A percentile compares a stretch with the other conserved stretches of the same genome.
Conservation (phyloP, 176 grass and related monocot genomes). For the Pharus latifolius region DNA sequence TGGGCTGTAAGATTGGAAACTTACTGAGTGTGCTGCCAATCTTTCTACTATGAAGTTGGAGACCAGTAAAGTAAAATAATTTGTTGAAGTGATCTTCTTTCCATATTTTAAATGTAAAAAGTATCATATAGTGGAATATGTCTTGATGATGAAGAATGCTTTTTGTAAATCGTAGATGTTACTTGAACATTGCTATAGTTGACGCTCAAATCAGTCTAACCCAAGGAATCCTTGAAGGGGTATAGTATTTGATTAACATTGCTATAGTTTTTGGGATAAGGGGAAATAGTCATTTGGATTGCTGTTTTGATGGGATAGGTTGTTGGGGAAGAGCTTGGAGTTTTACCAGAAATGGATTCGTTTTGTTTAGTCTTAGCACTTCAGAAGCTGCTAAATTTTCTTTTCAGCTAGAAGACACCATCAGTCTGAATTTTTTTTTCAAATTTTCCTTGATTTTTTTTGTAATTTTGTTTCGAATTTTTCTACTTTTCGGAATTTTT, state of each 20-base stretch:
- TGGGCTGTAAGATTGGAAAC: constrained; percentile 58
- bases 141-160: neutral
- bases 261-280: neutral
- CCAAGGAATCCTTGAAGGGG: constrained; percentile 86
- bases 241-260: constrained; percentile 28
- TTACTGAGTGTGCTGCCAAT: constrained; percentile 34
- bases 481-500: too few relatives aligned
- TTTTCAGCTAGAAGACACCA: constrained; percentile 52
- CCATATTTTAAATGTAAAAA: neutral
- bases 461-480: too few relatives aligned
- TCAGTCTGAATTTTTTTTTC: too few relatives aligned
- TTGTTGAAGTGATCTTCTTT: neutral
- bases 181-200: constrained; percentile 70
- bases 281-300: constrained; percentile 28
- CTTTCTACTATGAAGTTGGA: constrained; percentile 68
- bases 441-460: too few relatives aligned
- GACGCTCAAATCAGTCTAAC: constrained; percentile 65
- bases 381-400: constrained; percentile 71
- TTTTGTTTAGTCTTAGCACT: constrained; percentile 57
- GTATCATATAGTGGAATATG: neutral
- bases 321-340: constrained; percentile 87
- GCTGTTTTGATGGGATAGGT: constrained; percentile 60
- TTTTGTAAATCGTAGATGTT: constrained; percentile 46
- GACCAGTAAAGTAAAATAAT: constrained; percentile 67
- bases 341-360: constrained; percentile 79